Base-by-base conservation (phyloP, 2,329 filamentous ascomycete genomes). In the Talaromyces sp. region DNA sequence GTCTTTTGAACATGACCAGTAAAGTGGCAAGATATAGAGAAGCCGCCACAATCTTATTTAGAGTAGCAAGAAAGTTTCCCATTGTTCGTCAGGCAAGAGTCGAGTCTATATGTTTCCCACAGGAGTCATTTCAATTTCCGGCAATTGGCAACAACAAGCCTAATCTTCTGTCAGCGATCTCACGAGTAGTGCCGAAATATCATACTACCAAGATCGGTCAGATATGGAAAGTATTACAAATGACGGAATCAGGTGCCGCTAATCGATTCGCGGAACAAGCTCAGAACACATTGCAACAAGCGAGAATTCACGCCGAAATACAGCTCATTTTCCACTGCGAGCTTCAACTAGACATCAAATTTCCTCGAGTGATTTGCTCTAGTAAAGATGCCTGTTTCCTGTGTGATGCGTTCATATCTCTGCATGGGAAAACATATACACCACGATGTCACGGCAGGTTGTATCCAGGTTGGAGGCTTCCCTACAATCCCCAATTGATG, bases 11-110 rank as follows among this genome's bases (percentile, higher is more conserved):
- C 16, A 76, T 73, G 24, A 58, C 81, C 0, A 58, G 19, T 0
- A 80, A 79, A 64, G 72, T 81, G 24, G 72, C 77, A 16, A 71
- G 75, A 59, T 82, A 81, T 50, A 67, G 69, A 16, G 73, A 79
- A 47, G 71, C 72, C 48, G 73, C 77, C n/a, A 65, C 68, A 10
- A 71, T 73, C 22, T 68, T 83, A 3, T 72, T 72, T 63, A 71
- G 72, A 1, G 69, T 67, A 3, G 77, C 78, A 0, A 76, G 71
- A 60, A 73, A 72, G 9, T 70, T 68, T 10, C 68, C 70, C 0
- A 27, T 78, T 4, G 70, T 75, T 52, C 71, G 73, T 22, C 65
- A 67, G 1, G 73, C 77, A 57, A 68, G 66, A 13, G 69, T 78
- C 8, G 65, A 74, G 2, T 22, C 70, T 3, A 70, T 78, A 16